A percentile compares a stretch with the other conserved stretches of the same genome.
Conservation (phyloP, 495 filamentous ascomycete species). For the Aspergillus leporis region DNA sequence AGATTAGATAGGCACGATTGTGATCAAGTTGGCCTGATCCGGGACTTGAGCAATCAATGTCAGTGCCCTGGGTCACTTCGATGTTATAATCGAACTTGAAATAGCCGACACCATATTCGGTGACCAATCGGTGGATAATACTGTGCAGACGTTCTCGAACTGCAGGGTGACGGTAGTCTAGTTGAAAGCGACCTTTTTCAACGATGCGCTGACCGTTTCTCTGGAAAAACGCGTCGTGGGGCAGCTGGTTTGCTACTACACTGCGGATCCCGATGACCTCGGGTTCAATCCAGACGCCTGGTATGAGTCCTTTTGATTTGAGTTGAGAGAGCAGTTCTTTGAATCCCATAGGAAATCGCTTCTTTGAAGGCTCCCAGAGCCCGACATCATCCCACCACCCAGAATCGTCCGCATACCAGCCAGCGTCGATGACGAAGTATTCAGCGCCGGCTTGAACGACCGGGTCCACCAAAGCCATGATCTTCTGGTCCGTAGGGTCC, state of each 20-base stretch:
- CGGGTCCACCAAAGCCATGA: constrained; percentile 22
- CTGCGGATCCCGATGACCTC: constrained; percentile 27
- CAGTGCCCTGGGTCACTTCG: constrained; percentile 25
- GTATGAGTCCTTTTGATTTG: constrained; percentile 17
- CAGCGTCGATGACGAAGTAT: constrained; percentile 31
- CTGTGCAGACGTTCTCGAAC: constrained; percentile 18
- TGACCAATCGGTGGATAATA: constrained; percentile 17
- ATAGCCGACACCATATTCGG: constrained; percentile 22
- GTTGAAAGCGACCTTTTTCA: constrained; percentile 23
- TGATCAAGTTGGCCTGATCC: constrained; percentile 20
- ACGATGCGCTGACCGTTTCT: constrained; percentile 17
- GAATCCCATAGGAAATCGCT: constrained; percentile 26
- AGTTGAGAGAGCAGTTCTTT: constrained; percentile 12
- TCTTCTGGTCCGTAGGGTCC: constrained; percentile 28
- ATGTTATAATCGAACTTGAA: constrained; percentile 34
- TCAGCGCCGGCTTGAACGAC: constrained; percentile 19
- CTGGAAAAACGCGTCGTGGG: constrained; percentile 25
- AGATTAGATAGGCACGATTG: constrained; percentile 20
- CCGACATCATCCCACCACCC: constrained; percentile 32
- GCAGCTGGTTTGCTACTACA: constrained; percentile 14
- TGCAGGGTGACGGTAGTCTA: constrained; percentile 18
- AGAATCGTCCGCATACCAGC: constrained; percentile 31
- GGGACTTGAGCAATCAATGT: constrained; percentile 17
- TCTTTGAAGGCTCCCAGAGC: constrained; percentile 29
- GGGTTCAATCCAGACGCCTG: constrained; percentile 29